These are phyloP conservation scores for Sungouiella blattae DNA, from an alignment of 805 yeast genomes.

Conservation along the genomic window DNA sequence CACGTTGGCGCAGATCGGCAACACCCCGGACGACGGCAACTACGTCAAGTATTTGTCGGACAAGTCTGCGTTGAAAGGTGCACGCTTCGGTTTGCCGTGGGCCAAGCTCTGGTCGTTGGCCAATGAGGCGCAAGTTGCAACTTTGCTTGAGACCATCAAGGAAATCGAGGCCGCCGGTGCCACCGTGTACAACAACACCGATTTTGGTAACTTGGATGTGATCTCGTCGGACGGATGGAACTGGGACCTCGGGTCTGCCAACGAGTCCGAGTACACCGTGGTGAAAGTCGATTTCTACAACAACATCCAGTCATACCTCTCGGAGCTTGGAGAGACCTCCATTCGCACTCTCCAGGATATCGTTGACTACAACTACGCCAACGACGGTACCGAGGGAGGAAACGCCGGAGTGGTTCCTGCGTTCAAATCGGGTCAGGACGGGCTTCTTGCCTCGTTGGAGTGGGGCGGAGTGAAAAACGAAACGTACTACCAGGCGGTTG, in stretches of 20 bases:
- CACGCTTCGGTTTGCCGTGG: conserved; percentile 28
- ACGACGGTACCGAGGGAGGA: conserved; percentile 25
- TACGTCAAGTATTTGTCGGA: conserved; percentile 19
- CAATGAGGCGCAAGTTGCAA: conserved; percentile 12
- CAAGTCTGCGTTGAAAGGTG: conserved; percentile 23
- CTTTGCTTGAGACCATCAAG: conserved; percentile 14
- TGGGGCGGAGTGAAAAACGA: conserved; percentile 23
- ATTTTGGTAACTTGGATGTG: conserved; percentile 21
- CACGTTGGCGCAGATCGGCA: conserved; percentile 22
- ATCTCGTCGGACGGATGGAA: conserved; percentile 26
- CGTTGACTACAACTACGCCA: conserved; percentile 19
- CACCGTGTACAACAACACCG: conserved; percentile 22
- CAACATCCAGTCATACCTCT: conserved; percentile 18
- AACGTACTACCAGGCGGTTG: conserved; percentile 26
- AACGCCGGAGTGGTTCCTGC: conserved; percentile 18
- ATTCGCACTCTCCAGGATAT: conserved; percentile 22
- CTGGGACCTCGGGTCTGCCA: conserved; percentile 23
- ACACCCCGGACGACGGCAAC: conserved; percentile 24
- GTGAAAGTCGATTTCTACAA: conserved; percentile 27
- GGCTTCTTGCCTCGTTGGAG: conserved; percentile 21
- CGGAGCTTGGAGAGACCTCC: conserved; percentile 20
- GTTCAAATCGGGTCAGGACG: conserved; percentile 25
- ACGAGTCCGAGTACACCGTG: conserved; percentile 26
- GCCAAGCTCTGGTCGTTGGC: conserved; percentile 18
- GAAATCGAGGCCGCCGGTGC: conserved; percentile 23